Conservation (phyloP, 768 basidiomycete genomes). For the Tremella fuciformis region DNA sequence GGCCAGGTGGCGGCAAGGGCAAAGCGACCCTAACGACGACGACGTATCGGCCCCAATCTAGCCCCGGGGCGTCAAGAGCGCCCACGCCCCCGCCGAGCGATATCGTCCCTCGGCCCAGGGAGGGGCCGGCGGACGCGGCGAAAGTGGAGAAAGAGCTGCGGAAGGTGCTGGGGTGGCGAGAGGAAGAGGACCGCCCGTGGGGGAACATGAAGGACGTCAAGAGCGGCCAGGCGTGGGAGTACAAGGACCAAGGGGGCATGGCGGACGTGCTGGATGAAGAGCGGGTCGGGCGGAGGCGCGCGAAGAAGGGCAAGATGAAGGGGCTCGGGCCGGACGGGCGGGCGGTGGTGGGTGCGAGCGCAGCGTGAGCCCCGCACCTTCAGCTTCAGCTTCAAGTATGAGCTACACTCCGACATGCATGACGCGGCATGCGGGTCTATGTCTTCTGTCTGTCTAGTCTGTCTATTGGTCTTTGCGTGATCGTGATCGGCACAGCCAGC, state of each 20-base stretch:
- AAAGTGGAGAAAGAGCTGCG: constrained; percentile 35
- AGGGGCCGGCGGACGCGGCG: constrained; percentile 20
- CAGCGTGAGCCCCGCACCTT: too few relatives aligned
- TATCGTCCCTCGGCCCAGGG: constrained; percentile 30
- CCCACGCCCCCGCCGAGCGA: constrained; percentile 19
- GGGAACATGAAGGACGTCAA: constrained; percentile 32
- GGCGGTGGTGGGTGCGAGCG: constrained; percentile 31
- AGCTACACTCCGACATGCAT: too few relatives aligned
- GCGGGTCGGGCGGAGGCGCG: constrained; percentile 16
- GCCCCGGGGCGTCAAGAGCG: constrained; percentile 8
- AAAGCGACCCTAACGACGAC: constrained; percentile 43
- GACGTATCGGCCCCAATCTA: constrained; percentile 23
- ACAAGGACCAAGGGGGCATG: constrained; percentile 28
- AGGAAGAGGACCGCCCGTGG: constrained; percentile 39
- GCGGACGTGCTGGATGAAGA: constrained; percentile 26
- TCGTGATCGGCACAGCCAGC: too few relatives aligned
- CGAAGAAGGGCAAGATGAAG: constrained; percentile 26
- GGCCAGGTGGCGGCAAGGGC: constrained; percentile 26
- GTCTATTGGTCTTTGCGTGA: too few relatives aligned
- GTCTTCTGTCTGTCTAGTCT: too few relatives aligned
- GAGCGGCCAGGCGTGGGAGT: constrained; percentile 28
- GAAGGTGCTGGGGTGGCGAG: constrained; percentile 34
- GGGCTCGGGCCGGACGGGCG: constrained; percentile 37
- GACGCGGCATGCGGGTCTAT: too few relatives aligned
- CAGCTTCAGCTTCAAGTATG: too few relatives aligned